Percentiles rank a stretch among this genome's conserved stretches.
phyloP scores from a whole-genome alignment of 2,329 filamentous ascomycete species.

The Eutypella sp. region DNA sequence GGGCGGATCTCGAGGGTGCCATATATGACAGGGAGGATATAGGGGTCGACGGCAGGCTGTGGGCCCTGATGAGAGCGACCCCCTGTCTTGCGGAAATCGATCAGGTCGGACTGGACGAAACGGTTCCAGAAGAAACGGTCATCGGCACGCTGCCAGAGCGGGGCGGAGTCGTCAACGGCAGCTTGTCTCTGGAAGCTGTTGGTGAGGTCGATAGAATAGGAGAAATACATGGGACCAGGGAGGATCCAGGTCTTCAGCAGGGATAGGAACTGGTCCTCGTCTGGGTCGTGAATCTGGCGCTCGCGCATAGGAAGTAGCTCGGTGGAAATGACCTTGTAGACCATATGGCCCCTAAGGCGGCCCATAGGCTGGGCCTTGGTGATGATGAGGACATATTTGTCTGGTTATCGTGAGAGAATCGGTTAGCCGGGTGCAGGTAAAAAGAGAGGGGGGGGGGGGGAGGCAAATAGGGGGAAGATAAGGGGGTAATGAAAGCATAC shows the following conservation, averaged over 20 bases:
- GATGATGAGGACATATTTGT: conserved; percentile 97
- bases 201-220: conserved; percentile 93
- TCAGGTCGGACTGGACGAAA: conserved; percentile 85
- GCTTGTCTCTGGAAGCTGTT: conserved; percentile 95
- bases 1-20: conserved; percentile 90
- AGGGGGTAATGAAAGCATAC: conserved; percentile 42
- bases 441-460: not conserved
- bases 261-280: conserved; percentile 86
- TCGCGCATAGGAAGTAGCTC: conserved; percentile 94
- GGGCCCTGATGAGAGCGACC: conserved; percentile 60
- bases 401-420: conserved; percentile 27
- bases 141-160: conserved; percentile 88
- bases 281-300: conserved; percentile 81
- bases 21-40: conserved; percentile 91
- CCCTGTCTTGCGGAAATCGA: conserved; percentile 71
- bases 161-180: conserved; percentile 62
- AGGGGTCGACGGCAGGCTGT: conserved; percentile 79
- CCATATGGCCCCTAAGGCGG: conserved; percentile 88
- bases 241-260: conserved; percentile 79
- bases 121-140: conserved; percentile 99
- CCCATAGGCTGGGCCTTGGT: conserved; percentile 91
- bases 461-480: not conserved
- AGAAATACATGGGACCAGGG: conserved; percentile 92
- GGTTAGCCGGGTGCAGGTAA: not conserved
- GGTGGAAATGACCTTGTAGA: conserved; percentile 87